A percentile compares a stretch with the other conserved stretches of the same genome.
Evolutionary conservation across 2,329 filamentous ascomycete genomes (phyloP).

Genomic region (Fusarium sp.): DNA sequence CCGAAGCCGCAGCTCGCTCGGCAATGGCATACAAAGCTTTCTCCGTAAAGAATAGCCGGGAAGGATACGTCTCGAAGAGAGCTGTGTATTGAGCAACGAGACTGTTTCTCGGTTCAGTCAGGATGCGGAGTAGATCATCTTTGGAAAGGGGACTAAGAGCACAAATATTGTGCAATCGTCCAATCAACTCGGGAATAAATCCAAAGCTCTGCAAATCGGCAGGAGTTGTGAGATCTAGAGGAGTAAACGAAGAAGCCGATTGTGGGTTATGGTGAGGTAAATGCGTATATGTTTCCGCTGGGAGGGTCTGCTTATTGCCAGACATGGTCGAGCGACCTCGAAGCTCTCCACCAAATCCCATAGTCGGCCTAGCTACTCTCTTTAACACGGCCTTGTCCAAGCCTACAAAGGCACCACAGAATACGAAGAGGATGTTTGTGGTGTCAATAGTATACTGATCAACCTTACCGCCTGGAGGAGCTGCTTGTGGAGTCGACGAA

Average conservation of each 20-base stretch:
- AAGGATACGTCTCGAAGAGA: slow-evolving; percentile 84
- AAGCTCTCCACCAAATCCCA: slow-evolving; percentile 91
- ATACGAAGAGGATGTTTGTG: slow-evolving; percentile 97
- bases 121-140: slow-evolving; percentile 81
- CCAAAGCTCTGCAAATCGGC: slow-evolving; percentile 86
- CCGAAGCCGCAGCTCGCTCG: slow-evolving; percentile 68
- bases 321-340: slow-evolving; percentile 67
- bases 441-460: slow-evolving; percentile 85
- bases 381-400: slow-evolving; percentile 89
- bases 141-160: slow-evolving; percentile 82
- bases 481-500: slow-evolving; percentile 60
- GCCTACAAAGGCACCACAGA: slow-evolving; percentile 94
- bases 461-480: slow-evolving; percentile 64
- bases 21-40: slow-evolving; percentile 86
- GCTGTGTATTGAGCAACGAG: slow-evolving; percentile 90
- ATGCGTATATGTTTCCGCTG: slow-evolving; percentile 70
- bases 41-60: slow-evolving; percentile 85
- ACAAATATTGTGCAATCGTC: slow-evolving; percentile 91
- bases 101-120: slow-evolving; percentile 92
- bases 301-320: slow-evolving; percentile 70
- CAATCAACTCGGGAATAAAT: slow-evolving; percentile 94
- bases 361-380: slow-evolving; percentile 85
- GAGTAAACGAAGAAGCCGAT: slow-evolving; percentile 62
- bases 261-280: slow-evolving; percentile 66
- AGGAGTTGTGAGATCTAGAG: slow-evolving; percentile 79